Base-by-base conservation (phyloP, 371 early-diverging fungal species). In the Rhizopus arrhizus region DNA sequence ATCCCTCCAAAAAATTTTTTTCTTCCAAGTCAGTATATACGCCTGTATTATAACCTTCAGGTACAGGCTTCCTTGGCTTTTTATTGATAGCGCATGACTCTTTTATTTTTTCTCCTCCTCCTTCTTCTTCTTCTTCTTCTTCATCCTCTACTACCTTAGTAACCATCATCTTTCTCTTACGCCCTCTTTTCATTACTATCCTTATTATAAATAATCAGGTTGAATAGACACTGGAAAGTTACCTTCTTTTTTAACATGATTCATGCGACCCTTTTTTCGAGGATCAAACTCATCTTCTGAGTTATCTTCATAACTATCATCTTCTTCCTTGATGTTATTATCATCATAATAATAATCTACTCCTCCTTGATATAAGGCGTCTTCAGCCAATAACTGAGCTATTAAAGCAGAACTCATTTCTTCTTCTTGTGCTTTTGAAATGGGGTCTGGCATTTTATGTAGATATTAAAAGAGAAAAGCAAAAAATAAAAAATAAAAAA, bases 11-110 rank as follows among this genome's bases (percentile, higher is more conserved):
- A 68, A 95, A 94, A 34, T 68, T 69, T 13, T 57, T 59, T 68
- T 92, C 89, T 59, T 95, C 95, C n/a, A 83, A 82, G 35, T 89
- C 91, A 0, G 86, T 82, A 61, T 92, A 95, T 3, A 81, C 82
- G 4, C 95, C 95, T 1, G 86, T 82, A 42, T 86, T 89, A 55
- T 68, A 69, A 35, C 86, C 87, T 45, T 73, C 73, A 5, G 77
- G 73, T 31, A 78, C 62, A 35, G 72, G 69, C 55, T 76, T 81
- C 45, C 63, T 60, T n/a, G 71, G 61, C 40, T 76, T 80, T 62
- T 81, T 78, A 42, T 28, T 47, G 28, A n/a, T 35, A n/a, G 15
- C 43, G 8, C 43, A 13, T 28, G 4, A 33, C 6, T 32, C 13
- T 60, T 42, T 29, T 45, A 2, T 13, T 34, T 11, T 22, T 22